Percentiles rank a stretch among this genome's conserved stretches.
These are phyloP conservation scores for Arthrinium puccinioides DNA, from an alignment of 2,329 filamentous ascomycete genomes.

Conservation along the genomic window DNA sequence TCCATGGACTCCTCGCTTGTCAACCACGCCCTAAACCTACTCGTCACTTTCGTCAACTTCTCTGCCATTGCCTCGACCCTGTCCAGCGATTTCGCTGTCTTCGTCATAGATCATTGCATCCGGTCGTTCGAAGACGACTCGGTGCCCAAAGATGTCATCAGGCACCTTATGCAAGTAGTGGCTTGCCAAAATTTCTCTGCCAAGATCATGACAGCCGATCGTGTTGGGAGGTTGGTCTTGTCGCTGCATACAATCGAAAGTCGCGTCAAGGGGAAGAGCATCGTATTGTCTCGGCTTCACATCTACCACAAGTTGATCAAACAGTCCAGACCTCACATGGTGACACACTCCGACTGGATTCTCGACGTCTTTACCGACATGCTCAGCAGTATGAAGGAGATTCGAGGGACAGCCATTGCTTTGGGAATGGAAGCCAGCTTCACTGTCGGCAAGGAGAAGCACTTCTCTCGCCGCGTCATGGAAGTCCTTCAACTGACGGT, in stretches of 20 bases:
- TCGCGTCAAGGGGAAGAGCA: slow-evolving; percentile 71
- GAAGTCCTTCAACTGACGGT: slow-evolving; percentile 54
- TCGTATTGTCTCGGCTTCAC: slow-evolving; percentile 66
- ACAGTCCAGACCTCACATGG: slow-evolving; percentile 65
- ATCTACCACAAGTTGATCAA: slow-evolving; percentile 73
- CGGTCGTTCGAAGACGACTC: slow-evolving; percentile 60
- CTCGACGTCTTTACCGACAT: slow-evolving; percentile 75
- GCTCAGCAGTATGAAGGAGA: slow-evolving; percentile 70
- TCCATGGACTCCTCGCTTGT: slow-evolving; percentile 61
- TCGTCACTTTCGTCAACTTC: slow-evolving; percentile 71
- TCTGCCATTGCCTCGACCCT: slow-evolving; percentile 63
- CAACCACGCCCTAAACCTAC: slow-evolving; percentile 70
- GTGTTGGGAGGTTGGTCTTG: slow-evolving; percentile 63
- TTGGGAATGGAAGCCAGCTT: slow-evolving; percentile 67
- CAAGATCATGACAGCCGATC: slow-evolving; percentile 65
- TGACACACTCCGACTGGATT: slow-evolving; percentile 69
- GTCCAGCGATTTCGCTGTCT: slow-evolving; percentile 70
- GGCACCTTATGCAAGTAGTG: slow-evolving; percentile 73
- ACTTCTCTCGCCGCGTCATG: slow-evolving; percentile 58
- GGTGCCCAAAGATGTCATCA: slow-evolving; percentile 69
- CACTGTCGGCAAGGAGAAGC: slow-evolving; percentile 60
- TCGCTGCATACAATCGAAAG: slow-evolving; percentile 67
- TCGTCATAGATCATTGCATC: slow-evolving; percentile 76
- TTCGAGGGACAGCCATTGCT: slow-evolving; percentile 65
- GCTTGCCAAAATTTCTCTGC: slow-evolving; percentile 71